phyloP scores from a whole-genome alignment of 495 filamentous ascomycete genomes.

The Xylaria venustula region DNA sequence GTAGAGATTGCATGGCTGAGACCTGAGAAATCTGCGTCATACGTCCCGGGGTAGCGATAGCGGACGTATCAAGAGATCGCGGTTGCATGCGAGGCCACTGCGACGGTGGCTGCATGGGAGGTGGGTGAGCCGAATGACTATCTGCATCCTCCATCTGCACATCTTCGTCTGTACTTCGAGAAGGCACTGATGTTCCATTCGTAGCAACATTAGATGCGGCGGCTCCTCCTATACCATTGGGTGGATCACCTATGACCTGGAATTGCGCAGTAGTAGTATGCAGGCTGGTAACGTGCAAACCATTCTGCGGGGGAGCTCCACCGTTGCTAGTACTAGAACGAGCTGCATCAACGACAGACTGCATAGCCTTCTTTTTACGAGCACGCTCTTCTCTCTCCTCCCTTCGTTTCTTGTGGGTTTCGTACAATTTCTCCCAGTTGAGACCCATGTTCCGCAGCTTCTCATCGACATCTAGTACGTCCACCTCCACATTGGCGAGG shows the following conservation, averaged over 20 bases:
- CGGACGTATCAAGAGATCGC: conserved; percentile 27
- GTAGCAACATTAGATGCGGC: conserved; percentile 50
- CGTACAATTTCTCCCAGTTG: conserved; percentile 57
- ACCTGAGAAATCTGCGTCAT: conserved; percentile 60
- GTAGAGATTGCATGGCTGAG: conserved; percentile 71
- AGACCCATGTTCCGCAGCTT: conserved; percentile 46
- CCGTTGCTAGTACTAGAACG: conserved; percentile 35
- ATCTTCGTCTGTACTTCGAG: conserved; percentile 49
- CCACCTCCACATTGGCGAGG: conserved; percentile 85
- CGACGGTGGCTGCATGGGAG: conserved; percentile 36
- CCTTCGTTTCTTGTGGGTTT: conserved; percentile 68
- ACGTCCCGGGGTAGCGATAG: conserved; percentile 33
- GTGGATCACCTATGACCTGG: conserved; percentile 44
- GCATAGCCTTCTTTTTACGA: conserved; percentile 52
- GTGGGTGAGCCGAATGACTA: conserved; percentile 39
- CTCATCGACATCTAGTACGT: conserved; percentile 68
- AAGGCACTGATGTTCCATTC: conserved; percentile 67
- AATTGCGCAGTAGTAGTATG: conserved; percentile 48
- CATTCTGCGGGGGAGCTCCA: conserved; percentile 34
- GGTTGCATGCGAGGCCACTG: conserved; percentile 26
- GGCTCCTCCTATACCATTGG: conserved; percentile 54
- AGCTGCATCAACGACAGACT: conserved; percentile 35
- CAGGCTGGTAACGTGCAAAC: conserved; percentile 57
- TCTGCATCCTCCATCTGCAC: conserved; percentile 60
- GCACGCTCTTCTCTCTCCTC: conserved; percentile 64